phyloP scores from a whole-genome alignment of 2,329 filamentous ascomycete genomes.

The Anthostomella pinea region DNA sequence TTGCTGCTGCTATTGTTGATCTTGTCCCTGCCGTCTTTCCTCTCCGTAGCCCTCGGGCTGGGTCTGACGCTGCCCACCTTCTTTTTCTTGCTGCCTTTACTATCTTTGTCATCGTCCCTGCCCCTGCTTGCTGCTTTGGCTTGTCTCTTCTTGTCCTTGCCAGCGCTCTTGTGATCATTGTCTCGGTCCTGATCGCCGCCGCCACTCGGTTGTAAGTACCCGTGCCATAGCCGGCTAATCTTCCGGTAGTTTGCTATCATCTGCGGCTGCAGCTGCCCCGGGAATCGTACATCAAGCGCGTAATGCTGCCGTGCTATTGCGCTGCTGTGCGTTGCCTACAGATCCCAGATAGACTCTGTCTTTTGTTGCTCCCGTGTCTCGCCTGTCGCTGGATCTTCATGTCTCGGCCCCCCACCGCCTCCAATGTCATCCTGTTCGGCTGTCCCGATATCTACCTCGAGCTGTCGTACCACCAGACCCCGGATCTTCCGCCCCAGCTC shows the following conservation, averaged over 20 bases:
- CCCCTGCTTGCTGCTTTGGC: too few relatives aligned
- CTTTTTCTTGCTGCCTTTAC: too few relatives aligned
- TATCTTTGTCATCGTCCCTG: too few relatives aligned
- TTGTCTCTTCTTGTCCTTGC: too few relatives aligned
- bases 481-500: slow-evolving; percentile 1
- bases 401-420: too few relatives aligned
- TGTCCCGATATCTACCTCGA: not conserved
- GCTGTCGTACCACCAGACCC: not conserved
- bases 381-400: too few relatives aligned
- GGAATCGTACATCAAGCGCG: not conserved
- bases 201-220: not conserved
- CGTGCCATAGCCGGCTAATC: not conserved
- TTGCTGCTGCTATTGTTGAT: not conserved
- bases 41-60: too few relatives aligned
- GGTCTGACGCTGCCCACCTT: too few relatives aligned
- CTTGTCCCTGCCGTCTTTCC: too few relatives aligned
- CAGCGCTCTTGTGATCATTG: not conserved
- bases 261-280: not conserved
- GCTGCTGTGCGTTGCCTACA: not conserved
- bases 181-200: not conserved
- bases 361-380: not conserved
- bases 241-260: not conserved
- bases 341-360: not conserved
- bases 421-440: not conserved
- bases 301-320: not conserved